Evolutionary conservation across 2,329 filamentous ascomycete species (phyloP), one percentile per base, ranked within the genome.

Genomic region (Botrytis tulipae): DNA sequence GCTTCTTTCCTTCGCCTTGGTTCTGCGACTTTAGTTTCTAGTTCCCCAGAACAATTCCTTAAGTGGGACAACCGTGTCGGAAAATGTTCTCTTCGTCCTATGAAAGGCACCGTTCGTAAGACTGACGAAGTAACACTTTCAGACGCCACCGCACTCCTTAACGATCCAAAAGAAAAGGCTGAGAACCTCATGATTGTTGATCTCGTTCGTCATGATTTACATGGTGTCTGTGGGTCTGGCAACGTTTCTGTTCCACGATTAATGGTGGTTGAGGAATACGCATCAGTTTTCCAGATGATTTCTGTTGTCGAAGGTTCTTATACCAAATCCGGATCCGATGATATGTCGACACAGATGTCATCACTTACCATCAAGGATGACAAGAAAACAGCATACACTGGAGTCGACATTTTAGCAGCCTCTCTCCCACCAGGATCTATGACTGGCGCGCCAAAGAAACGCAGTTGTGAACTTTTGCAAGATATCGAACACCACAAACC

Each of bases 121-220:
- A 88, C 87, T 0, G 84, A 86, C 0, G 85, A 85, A 1, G 89
- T 87, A 54, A 96, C 92, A 0, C 85, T 92, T n/a, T 87, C 86
- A 8, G 87, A 92, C 78, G 95, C 95, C 0, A 89, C 91, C 75
- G 84, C 84, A 42, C 88, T 97, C 57, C 87, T 98, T 22, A 89
- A 91, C 73, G 88, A 93, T 0, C 91, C 93, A 35, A 98, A 98
- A 82, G 96, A 98, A 82, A 91, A 93, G 78, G 95, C 95, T 0
- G 95, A 98, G 84, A 98, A 98, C 80, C 87, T 98, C 37, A 98
- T 98, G 96, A 98, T 98, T 78, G 95, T 97, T 3, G 95, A 98
- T 82, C 86, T 98, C 1, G 96, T 98, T n/a, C 89, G 95, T 0
- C 95, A 98, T 80, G 95, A 98, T 82, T 85, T 98, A 20, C 92